phyloP scores from a whole-genome alignment of 2,329 filamentous ascomycete species.

The Macroventuria anomochaeta region DNA sequence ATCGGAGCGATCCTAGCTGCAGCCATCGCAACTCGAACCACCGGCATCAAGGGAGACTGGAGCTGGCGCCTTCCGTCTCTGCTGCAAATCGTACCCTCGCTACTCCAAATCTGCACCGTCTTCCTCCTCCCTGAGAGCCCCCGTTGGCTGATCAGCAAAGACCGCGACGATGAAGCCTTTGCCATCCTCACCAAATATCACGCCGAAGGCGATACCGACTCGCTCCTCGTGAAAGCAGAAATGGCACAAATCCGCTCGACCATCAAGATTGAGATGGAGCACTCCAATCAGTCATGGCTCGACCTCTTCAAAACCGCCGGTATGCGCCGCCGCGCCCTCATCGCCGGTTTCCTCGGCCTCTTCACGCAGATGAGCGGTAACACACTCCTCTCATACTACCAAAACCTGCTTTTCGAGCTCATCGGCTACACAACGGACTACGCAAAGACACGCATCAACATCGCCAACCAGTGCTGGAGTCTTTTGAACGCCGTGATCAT shows the following conservation, averaged over 20 bases:
- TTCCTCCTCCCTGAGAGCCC: slow-evolving; percentile 51
- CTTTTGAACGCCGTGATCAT: slow-evolving; percentile 49
- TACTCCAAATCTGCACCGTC: slow-evolving; percentile 51
- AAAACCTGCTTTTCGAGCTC: slow-evolving; percentile 47
- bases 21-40: slow-evolving; percentile 59
- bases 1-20: slow-evolving; percentile 59
- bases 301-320: slow-evolving; percentile 59
- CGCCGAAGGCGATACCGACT: slow-evolving; percentile 50
- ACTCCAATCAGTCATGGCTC: slow-evolving; percentile 60
- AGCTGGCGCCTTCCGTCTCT: slow-evolving; percentile 60
- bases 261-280: slow-evolving; percentile 62
- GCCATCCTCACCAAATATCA: slow-evolving; percentile 52
- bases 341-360: slow-evolving; percentile 41
- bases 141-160: slow-evolving; percentile 60
- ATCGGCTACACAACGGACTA: slow-evolving; percentile 48
- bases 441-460: slow-evolving; percentile 52
- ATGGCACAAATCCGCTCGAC: slow-evolving; percentile 66
- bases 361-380: slow-evolving; percentile 53
- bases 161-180: slow-evolving; percentile 54
- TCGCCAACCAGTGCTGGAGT: slow-evolving; percentile 51
- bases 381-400: slow-evolving; percentile 49
- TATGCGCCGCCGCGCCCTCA: slow-evolving; percentile 46
- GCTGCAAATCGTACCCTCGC: slow-evolving; percentile 58
- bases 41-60: slow-evolving; percentile 51
- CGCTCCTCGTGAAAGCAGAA: slow-evolving; percentile 59